Conservation (phyloP, 2,329 filamentous ascomycete genomes). For the Zarea fungicola region DNA sequence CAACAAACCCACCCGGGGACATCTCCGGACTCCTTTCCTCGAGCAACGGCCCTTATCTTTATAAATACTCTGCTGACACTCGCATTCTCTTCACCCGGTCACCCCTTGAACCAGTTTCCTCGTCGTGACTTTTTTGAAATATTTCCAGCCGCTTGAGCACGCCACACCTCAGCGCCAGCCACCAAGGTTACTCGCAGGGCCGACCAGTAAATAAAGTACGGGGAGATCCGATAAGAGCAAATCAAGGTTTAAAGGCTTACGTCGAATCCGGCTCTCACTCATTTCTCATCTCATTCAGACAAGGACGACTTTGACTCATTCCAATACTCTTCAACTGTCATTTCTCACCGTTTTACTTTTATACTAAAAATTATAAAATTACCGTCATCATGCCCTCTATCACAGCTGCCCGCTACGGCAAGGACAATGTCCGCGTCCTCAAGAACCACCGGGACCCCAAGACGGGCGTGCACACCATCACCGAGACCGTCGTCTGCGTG, state of each 20-base stretch:
- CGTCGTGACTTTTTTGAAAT: no score
- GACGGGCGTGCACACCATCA: slow-evolving; percentile 76
- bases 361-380: no score
- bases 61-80: not conserved
- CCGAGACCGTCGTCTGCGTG: slow-evolving; percentile 92
- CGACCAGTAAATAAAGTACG: not conserved
- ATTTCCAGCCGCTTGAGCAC: no score
- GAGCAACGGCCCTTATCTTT: not conserved
- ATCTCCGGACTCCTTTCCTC: slow-evolving; percentile 1
- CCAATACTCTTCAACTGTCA: not conserved
- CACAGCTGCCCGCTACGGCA: slow-evolving; percentile 70
- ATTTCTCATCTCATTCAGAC: not conserved
- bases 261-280: slow-evolving; percentile 1
- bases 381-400: slow-evolving; percentile 58
- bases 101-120: no score
- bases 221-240: slow-evolving; percentile 7
- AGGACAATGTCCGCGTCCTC: slow-evolving; percentile 98
- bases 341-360: not conserved
- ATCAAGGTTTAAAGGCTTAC: slow-evolving; percentile 3
- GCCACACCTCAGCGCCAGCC: no score
- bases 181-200: no score
- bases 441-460: slow-evolving; percentile 80
- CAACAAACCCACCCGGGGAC: not conserved
- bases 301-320: no score
- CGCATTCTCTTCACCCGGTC: not conserved